These are phyloP conservation scores for Alisma plantagoaquatica DNA, from an alignment of 106 monocot genomes.

Conservation along the genomic window DNA sequence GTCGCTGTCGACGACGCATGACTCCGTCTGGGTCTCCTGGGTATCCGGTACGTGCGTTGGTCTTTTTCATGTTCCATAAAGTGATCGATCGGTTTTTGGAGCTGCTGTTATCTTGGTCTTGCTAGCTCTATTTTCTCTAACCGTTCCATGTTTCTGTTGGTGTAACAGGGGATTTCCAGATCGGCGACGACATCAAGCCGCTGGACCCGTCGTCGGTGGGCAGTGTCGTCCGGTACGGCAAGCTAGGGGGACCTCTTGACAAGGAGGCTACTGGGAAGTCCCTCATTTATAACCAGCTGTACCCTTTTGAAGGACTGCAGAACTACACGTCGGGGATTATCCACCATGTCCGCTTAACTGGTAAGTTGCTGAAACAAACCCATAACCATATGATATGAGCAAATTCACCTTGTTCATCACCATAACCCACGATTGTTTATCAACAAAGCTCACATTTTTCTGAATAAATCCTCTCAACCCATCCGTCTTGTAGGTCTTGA, in stretches of 20 bases:
- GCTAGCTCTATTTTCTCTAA: too few relatives aligned
- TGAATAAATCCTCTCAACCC: too few relatives aligned
- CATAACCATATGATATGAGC: too few relatives aligned
- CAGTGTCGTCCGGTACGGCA: conserved; percentile 13
- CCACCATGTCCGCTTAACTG: conserved; percentile 80
- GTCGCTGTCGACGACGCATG: conserved; percentile 41
- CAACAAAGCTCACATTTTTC: too few relatives aligned
- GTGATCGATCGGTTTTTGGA: too few relatives aligned
- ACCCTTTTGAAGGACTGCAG: conserved; percentile 67
- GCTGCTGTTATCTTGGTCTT: too few relatives aligned
- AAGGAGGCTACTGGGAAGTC: conserved; percentile 32
- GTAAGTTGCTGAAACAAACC: too few relatives aligned
- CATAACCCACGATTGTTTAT: too few relatives aligned
- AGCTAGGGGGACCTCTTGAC: not conserved
- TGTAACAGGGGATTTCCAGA: conserved; percentile 49
- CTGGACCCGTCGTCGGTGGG: conserved; percentile 36
- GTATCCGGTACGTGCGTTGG: conserved; percentile 57
- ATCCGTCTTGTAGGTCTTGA: conserved; percentile 14
- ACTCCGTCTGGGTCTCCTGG: conserved; percentile 87
- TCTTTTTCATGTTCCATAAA: too few relatives aligned
- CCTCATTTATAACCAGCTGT: conserved; percentile 72
- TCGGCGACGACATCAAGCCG: conserved; percentile 46
- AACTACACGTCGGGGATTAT: conserved; percentile 94
- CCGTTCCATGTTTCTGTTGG: too few relatives aligned
- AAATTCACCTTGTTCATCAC: too few relatives aligned